These are phyloP conservation scores for Pelargonium nanum DNA, from an alignment of 345 rosid genomes.

Conservation along the genomic window DNA sequence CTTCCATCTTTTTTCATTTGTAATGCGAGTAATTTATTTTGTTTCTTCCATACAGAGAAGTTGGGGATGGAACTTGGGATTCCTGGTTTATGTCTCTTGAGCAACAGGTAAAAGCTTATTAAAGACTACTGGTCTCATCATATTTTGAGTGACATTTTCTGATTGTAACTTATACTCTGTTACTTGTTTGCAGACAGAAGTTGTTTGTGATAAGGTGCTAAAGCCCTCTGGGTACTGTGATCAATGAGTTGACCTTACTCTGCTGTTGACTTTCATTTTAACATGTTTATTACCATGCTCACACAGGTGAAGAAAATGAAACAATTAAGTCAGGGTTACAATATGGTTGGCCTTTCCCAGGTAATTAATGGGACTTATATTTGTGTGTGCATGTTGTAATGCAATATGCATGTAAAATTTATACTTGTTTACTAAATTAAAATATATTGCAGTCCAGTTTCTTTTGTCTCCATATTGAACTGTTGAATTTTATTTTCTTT, in stretches of 20 bases:
- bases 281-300: slow-evolving; percentile 11
- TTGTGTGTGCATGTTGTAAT: not conserved
- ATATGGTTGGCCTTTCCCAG: slow-evolving; percentile 90
- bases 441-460: not conserved
- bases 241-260: slow-evolving; percentile 1
- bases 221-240: slow-evolving; percentile 9
- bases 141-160: not conserved
- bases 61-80: slow-evolving; percentile 72
- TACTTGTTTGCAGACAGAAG: slow-evolving; percentile 29
- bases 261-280: not conserved
- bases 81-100: slow-evolving; percentile 89
- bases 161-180: slow-evolving; percentile 6
- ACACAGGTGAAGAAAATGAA: slow-evolving; percentile 62
- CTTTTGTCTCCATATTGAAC: not conserved
- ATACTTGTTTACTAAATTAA: too few species aligned
- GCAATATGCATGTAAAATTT: too few species aligned
- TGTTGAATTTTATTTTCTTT: not conserved
- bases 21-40: slow-evolving; percentile 5
- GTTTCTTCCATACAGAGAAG: slow-evolving; percentile 44
- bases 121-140: not conserved
- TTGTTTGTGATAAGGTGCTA: slow-evolving; percentile 66
- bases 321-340: slow-evolving; percentile 69
- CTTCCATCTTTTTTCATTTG: not conserved
- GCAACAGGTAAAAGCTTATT: slow-evolving; percentile 37
- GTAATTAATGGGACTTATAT: slow-evolving; percentile 18